Percentiles rank a stretch among this genome's conserved stretches.
Evolutionary conservation across 192 early-diverging fungal genomes (phyloP).

Genomic region (Umbelopsis sp.): DNA sequence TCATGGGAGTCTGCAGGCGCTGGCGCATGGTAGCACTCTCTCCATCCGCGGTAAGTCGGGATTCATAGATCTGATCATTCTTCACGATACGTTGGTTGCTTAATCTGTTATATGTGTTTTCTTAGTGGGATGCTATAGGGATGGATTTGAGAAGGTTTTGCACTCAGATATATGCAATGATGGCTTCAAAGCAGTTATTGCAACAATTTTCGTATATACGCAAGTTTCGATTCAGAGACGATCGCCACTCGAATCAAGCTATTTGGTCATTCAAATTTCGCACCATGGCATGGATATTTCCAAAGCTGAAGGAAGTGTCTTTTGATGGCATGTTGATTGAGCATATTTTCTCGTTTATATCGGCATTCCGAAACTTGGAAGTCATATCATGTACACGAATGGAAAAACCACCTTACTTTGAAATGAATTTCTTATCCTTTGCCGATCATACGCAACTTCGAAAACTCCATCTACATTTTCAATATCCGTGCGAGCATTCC

Average conservation of each 20-base stretch:
- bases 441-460: background rate
- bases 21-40: conserved; percentile 7
- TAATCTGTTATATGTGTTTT: too few species aligned
- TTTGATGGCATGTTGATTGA: background rate
- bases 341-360: background rate
- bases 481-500: background rate
- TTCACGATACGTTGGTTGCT: too few species aligned
- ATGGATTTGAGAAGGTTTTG: background rate
- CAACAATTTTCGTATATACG: background rate
- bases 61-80: too few species aligned
- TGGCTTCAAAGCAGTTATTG: background rate
- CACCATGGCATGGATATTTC: background rate
- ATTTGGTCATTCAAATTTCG: background rate
- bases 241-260: background rate
- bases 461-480: background rate
- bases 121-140: background rate
- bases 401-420: background rate
- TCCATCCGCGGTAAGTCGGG: background rate
- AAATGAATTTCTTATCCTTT: background rate
- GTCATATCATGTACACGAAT: background rate
- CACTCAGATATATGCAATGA: background rate
- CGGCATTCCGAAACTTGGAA: background rate
- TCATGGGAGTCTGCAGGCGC: conserved; percentile 15
- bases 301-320: background rate
- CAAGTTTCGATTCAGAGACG: background rate